phyloP scores from a whole-genome alignment of 352 stramenopile species.

The Phytophthora hybrid region DNA sequence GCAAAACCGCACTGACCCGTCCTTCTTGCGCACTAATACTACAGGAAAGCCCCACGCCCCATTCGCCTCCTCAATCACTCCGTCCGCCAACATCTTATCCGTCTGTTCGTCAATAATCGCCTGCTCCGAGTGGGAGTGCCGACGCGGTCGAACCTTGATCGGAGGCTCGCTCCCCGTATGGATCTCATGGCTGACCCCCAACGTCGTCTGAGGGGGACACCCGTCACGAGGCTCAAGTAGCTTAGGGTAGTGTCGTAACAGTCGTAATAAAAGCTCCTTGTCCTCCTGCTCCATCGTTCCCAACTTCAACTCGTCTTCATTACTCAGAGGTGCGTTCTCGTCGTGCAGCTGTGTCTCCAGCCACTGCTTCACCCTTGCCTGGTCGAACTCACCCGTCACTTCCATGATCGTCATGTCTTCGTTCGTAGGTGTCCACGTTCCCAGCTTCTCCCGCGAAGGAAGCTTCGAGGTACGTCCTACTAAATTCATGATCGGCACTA shows the following conservation, averaged over 20 bases:
- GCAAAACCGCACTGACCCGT: neutral
- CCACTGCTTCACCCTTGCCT: neutral
- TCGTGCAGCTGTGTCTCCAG: neutral
- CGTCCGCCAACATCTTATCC: neutral
- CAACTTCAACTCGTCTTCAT: neutral
- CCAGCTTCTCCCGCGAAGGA: neutral
- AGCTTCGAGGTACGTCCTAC: neutral
- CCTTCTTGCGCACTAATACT: neutral
- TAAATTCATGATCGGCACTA: neutral
- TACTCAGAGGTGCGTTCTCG: neutral
- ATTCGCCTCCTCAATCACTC: neutral
- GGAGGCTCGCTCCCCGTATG: neutral
- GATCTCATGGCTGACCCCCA: neutral
- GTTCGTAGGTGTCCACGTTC: neutral
- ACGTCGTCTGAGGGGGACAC: too few relatives aligned
- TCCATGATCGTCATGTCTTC: slow-evolving; percentile 10
- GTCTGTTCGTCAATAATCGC: neutral
- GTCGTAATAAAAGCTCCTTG: neutral
- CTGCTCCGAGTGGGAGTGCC: neutral
- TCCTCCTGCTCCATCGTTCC: neutral
- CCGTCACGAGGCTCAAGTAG: neutral
- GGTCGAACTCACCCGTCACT: neutral
- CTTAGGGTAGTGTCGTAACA: neutral
- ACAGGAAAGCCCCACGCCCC: neutral
- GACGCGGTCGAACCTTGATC: neutral